A percentile compares a stretch with the other conserved stretches of the same genome.
Evolutionary conservation across 1,284 basidiomycete genomes (phyloP).

Genomic region (Mycena sp.): DNA sequence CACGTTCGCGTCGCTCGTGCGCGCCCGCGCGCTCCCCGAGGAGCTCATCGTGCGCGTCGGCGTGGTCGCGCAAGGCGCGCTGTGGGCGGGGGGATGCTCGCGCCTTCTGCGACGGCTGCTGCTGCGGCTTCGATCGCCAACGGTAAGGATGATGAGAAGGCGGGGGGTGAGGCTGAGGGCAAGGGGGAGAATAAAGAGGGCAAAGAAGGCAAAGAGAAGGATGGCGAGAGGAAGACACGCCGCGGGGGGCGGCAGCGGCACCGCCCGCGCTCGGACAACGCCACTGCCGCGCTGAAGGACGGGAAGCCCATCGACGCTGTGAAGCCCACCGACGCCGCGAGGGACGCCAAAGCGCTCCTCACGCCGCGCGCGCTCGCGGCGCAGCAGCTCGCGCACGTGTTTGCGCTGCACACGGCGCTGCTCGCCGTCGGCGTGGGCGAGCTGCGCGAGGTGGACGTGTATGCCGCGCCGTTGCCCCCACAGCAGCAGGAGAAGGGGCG

Average conservation of each 20-base stretch:
- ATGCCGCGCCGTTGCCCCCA: background rate
- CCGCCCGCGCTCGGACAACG: too few relatives aligned
- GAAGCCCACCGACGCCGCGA: too few relatives aligned
- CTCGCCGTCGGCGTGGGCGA: conserved; percentile 73
- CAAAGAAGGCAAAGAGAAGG: conserved; percentile 31
- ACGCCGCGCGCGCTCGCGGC: conserved; percentile 45
- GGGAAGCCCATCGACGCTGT: too few relatives aligned
- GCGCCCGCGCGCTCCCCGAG: conserved; percentile 25
- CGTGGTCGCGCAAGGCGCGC: conserved; percentile 28
- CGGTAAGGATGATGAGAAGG: too few relatives aligned
- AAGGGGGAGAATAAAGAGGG: background rate
- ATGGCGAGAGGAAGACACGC: conserved; percentile 37
- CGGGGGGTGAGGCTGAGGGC: background rate
- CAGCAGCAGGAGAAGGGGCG: too few relatives aligned
- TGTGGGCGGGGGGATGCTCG: conserved; percentile 36
- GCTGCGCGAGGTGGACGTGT: conserved; percentile 38
- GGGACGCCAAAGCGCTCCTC: too few relatives aligned
- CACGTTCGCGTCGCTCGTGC: conserved; percentile 16
- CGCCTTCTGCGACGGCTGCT: background rate
- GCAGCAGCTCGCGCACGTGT: conserved; percentile 78
- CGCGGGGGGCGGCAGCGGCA: background rate
- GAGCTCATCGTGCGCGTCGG: conserved; percentile 28
- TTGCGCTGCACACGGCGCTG: conserved; percentile 74
- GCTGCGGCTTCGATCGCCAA: background rate
- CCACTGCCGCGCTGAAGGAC: too few relatives aligned